Evolutionary conservation across 257 asterid genomes (phyloP), one percentile per base, ranked within the genome.

Genomic region (Verbena officinalis): DNA sequence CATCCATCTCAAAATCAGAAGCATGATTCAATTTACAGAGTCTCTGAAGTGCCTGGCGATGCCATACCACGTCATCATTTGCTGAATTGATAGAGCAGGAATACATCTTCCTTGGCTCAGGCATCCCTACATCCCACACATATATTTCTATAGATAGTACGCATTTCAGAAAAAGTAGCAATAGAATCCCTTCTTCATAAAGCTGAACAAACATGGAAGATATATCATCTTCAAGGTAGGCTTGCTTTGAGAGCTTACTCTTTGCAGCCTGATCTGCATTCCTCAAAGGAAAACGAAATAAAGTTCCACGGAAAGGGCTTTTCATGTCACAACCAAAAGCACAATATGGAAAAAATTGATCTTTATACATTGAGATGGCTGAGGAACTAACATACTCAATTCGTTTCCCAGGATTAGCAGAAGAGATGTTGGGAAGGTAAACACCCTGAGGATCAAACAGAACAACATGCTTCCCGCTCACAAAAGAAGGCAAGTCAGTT

Each of bases 221-320:
- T 77, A 92, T 72, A 76, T 92, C 98, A 77, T 89, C 95, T 78
- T 82, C 95, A 62, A 70, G 59, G 81, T 92, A 92, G 64, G 89
- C 81, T 83, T 92, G 98, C 78, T 82, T 92, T 67, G 98, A 92
- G 74, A 92, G 98, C 76, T 80, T 79, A 83, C 98, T 92, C 67
- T 73, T 73, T 76, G 86, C 82, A 80, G 97, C 96, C 81, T 85
- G 98, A 57, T 83, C 83, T 65, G 80, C 79, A 78, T 82, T 84
- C 85, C 98, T 92, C 89, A 92, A 74, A 75, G 98, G 98, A 75
- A 89, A 92, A 73, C 97, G 98, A 77, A 92, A 92, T 80, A 92
- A 81, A 79, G 97, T 92, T 83, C 98, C 98, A 67, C 49, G 64
- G 83, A 87, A 84, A 77, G 97, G 84, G 78, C 67, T 81, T 82